Conservation (phyloP, 495 filamentous ascomycete genomes). For the Penicillium desertorum region DNA sequence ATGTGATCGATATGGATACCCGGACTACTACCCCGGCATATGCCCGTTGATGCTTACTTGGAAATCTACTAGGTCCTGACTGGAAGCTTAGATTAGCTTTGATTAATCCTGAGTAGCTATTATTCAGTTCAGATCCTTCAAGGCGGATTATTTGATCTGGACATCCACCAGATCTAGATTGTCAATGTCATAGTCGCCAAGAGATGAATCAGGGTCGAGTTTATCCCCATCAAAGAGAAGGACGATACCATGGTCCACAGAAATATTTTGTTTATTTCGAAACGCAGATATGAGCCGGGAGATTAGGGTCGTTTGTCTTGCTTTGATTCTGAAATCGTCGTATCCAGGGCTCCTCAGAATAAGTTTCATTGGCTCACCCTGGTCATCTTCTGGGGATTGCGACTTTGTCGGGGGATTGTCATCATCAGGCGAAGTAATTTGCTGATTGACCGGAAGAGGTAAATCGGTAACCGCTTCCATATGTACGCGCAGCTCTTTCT, state of each 20-base stretch:
- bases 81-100: slow-evolving; percentile 2
- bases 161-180: slow-evolving; percentile 82
- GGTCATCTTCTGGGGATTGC: slow-evolving; percentile 19
- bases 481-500: slow-evolving; percentile 45
- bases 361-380: slow-evolving; percentile 47
- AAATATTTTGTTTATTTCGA: slow-evolving; percentile 44
- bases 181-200: slow-evolving; percentile 71
- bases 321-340: slow-evolving; percentile 57
- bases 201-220: slow-evolving; percentile 57
- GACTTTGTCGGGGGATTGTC: not conserved
- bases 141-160: slow-evolving; percentile 49
- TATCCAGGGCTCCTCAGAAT: slow-evolving; percentile 58
- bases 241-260: slow-evolving; percentile 52
- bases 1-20: slow-evolving; percentile 18
- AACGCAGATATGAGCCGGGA: slow-evolving; percentile 55
- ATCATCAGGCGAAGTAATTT: slow-evolving; percentile 2
- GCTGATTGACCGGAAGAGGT: slow-evolving; percentile 25
- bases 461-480: slow-evolving; percentile 73
- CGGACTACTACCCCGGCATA: not conserved
- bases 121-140: not conserved
- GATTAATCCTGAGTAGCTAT: slow-evolving; percentile 1
- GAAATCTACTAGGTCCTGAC: too few relatives aligned
- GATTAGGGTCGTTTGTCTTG: slow-evolving; percentile 56
- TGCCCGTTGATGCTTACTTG: too few relatives aligned
- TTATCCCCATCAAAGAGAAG: slow-evolving; percentile 81